Base-by-base conservation (phyloP, 306 rosid genomes). In the Phaseolus lunatus region DNA sequence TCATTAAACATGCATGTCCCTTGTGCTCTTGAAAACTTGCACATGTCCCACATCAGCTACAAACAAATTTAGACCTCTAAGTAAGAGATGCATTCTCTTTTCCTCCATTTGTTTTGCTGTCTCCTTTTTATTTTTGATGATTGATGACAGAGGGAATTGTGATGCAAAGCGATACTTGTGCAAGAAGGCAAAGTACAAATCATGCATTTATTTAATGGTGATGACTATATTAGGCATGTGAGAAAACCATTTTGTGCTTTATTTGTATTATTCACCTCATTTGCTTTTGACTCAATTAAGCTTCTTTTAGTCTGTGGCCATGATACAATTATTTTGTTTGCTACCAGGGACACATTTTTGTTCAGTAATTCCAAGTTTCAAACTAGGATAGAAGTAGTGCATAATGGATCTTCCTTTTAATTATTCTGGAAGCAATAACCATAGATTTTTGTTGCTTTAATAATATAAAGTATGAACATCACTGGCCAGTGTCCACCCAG, bases 261-360 rank as follows among this genome's bases (percentile, higher is more conserved):
- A 43, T 59, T 33, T 53, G 57, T 57, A 16, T 43, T 57, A 16
- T 43, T 54, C 9, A 15, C 3, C 31, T 49, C 22, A 29, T 72
- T 80, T 67, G 59, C 71, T 43, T 77, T 37, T 77, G 75, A 67
- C 33, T 44, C 61, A 81, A 58, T 78, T 76, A 15, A 58, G n/a
- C 53, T 63, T 10, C 35, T 80, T 12, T 37, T 56, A 58, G 44
- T 22, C 7, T 44, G 47, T 54, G 80, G 50, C 22, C 50, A n/a
- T 77, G 56, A 77, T 23, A 35, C 37, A 9, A 64, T 64, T 63
- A 64, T 61, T 63, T 22, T 68, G 81, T 76, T 15, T 41, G 71
- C 66, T 64, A 5, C 3, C 1, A 12, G 2, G 71, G 75, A n/a
- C 49, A 69, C 76, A 69, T 16, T 15, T 70, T 53, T 45, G 16